phyloP scores from a whole-genome alignment of 1,284 basidiomycete genomes.

The Mixia osmundae region DNA sequence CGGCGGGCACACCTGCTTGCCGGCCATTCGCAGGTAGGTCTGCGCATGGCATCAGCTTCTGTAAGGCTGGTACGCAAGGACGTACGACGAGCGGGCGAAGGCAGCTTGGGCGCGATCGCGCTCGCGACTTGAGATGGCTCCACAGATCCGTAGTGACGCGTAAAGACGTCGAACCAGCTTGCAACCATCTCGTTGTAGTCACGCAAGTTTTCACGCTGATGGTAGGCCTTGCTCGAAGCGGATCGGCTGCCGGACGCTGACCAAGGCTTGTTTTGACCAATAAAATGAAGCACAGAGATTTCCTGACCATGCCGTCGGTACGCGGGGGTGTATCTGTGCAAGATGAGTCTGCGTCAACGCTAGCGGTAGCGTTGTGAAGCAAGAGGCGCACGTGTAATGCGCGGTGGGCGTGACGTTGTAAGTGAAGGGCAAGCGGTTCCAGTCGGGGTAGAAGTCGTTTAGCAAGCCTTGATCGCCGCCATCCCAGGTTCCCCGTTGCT shows the following conservation, averaged over 20 bases:
- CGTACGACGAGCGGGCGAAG: constrained; percentile 47
- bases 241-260: no score
- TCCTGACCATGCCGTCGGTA: constrained; percentile 74
- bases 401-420: constrained; percentile 97
- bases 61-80: no score
- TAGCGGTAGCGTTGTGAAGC: constrained; percentile 2
- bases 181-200: constrained; percentile 57
- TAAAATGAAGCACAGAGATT: constrained; percentile 81
- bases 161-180: constrained; percentile 76
- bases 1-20: constrained; percentile 3
- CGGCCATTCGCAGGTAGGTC: constrained; percentile 43
- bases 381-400: constrained; percentile 58
- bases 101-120: constrained; percentile 21
- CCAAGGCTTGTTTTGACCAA: constrained; percentile 88
- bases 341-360: constrained; percentile 2
- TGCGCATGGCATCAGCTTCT: no score
- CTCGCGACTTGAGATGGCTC: constrained; percentile 22
- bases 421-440: constrained; percentile 79
- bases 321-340: constrained; percentile 63
- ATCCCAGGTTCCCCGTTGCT: constrained; percentile 69
- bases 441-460: constrained; percentile 68
- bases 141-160: constrained; percentile 61
- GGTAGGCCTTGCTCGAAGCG: constrained; percentile 10
- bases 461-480: constrained; percentile 89
- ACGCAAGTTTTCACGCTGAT: constrained; percentile 32